These are phyloP conservation scores for Pythium volutum DNA, from an alignment of 352 stramenopile species.

Conservation along the genomic window DNA sequence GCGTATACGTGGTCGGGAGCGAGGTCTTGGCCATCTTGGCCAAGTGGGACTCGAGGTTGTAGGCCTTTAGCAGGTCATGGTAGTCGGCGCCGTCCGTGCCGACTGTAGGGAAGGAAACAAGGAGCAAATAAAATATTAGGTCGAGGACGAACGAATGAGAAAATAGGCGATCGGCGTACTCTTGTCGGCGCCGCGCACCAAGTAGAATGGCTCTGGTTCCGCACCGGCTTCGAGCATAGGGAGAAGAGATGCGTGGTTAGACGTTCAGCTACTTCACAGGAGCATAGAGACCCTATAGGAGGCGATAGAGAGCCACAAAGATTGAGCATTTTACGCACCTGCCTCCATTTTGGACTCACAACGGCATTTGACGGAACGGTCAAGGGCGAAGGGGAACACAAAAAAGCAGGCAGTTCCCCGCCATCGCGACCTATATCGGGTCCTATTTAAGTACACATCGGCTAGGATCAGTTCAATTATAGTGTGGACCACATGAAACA, in stretches of 20 bases:
- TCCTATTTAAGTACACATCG: neutral
- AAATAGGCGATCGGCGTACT: constrained; percentile 36
- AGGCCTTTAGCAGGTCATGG: constrained; percentile 58
- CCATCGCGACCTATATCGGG: neutral
- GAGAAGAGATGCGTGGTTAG: neutral
- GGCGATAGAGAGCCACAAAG: neutral
- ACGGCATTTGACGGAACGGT: neutral
- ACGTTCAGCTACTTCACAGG: neutral
- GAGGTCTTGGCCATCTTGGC: constrained; percentile 55
- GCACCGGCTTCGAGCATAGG: constrained; percentile 22
- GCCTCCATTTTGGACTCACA: constrained; percentile 13
- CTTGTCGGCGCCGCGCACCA: constrained; percentile 53
- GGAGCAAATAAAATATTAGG: neutral
- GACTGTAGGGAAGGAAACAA: constrained; percentile 28
- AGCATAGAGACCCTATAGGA: neutral
- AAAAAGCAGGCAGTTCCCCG: neutral
- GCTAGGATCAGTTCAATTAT: neutral
- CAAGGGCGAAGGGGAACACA: no score
- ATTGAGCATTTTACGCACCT: neutral
- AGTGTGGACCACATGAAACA: neutral
- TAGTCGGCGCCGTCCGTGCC: constrained; percentile 59
- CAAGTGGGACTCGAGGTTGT: constrained; percentile 59
- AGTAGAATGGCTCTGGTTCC: constrained; percentile 51
- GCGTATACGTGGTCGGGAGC: constrained; percentile 67
- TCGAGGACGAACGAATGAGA: neutral